Evolutionary conservation across 2,329 filamentous ascomycete species (phyloP), one percentile per base, ranked within the genome.

Genomic region (Daldinia eschscholtzii): DNA sequence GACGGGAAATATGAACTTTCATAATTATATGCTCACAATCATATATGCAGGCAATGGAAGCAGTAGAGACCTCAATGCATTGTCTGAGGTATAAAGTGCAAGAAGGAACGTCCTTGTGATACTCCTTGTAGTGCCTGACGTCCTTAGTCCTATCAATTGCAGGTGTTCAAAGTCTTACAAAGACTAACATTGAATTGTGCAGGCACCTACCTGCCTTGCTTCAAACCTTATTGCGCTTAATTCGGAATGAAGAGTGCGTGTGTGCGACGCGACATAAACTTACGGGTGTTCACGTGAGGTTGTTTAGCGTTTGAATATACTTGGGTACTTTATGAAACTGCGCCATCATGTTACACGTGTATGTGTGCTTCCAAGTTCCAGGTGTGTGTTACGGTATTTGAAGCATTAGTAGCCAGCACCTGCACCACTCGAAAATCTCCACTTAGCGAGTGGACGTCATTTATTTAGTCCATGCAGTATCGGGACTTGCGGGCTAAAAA

Each of bases 261-360:
- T 55, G 64, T 63, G 69, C 60, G 59, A 75, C 72, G 72, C 70
- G 73, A 72, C 52, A 66, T 37, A 15, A 15, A 62, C 61, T 65
- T 61, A 75, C 73, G 70, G 72, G 73, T 74, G 65, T 66, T 75
- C 73, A 75, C 74, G 74, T 76, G 74, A 67, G n/a, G 46, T 15
- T 46, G 15, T 57, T 37, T 44, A 46, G 20, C 9, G 6, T 30
- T 30, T 20, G 15, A n/a, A 53, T 15, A 33, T 55, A 56, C 20
- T 12, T 62, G 18, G n/a, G 39, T 62, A 57, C 50, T 9, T 35
- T n/a, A n/a, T 26, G 53, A 57, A 57, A 39, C 20, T 28, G 53
- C 20, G 28, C 2, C 35, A 41, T 57, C 13, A 10, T 57, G 50
- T 37, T 55, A 37, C 50, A 55, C 33, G 50, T 35, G 28, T 33